Conservation (phyloP, 495 filamentous ascomycete genomes). For the Penicillium diatomitis region DNA sequence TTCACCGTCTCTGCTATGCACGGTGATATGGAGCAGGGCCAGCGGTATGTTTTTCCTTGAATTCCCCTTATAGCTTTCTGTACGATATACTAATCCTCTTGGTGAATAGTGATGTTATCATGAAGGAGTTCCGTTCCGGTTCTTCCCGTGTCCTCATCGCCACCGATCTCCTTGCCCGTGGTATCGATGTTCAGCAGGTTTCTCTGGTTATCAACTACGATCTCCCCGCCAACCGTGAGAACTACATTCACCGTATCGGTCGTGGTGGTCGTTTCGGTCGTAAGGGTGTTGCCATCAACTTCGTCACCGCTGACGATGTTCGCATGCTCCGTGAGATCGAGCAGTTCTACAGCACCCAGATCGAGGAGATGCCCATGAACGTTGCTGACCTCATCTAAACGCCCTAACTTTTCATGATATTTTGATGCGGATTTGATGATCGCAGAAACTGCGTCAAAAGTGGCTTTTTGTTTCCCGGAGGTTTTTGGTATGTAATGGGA, state of each 20-base stretch:
- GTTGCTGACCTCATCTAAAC: slow-evolving; percentile 50
- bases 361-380: slow-evolving; percentile 58
- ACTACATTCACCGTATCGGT: slow-evolving; percentile 99
- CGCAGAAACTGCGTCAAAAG: slow-evolving; percentile 40
- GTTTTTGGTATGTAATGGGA: background rate
- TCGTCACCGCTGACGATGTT: slow-evolving; percentile 97
- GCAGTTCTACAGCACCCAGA: slow-evolving; percentile 57
- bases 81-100: too few relatives aligned
- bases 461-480: slow-evolving; percentile 30
- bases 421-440: slow-evolving; percentile 36
- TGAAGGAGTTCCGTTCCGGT: slow-evolving; percentile 98
- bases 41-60: slow-evolving; percentile 34
- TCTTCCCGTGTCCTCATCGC: slow-evolving; percentile 97
- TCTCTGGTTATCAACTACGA: slow-evolving; percentile 99
- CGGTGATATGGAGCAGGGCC: slow-evolving; percentile 94
- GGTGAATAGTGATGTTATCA: slow-evolving; percentile 71
- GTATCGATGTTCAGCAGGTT: slow-evolving; percentile 99
- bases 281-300: slow-evolving; percentile 99
- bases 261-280: slow-evolving; percentile 98
- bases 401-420: slow-evolving; percentile 20
- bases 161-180: slow-evolving; percentile 93
- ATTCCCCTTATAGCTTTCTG: too few relatives aligned
- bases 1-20: slow-evolving; percentile 99
- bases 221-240: slow-evolving; percentile 95
- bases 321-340: slow-evolving; percentile 98